phyloP scores from a whole-genome alignment of 257 asterid species.

The Nicotiana noctiflora region DNA sequence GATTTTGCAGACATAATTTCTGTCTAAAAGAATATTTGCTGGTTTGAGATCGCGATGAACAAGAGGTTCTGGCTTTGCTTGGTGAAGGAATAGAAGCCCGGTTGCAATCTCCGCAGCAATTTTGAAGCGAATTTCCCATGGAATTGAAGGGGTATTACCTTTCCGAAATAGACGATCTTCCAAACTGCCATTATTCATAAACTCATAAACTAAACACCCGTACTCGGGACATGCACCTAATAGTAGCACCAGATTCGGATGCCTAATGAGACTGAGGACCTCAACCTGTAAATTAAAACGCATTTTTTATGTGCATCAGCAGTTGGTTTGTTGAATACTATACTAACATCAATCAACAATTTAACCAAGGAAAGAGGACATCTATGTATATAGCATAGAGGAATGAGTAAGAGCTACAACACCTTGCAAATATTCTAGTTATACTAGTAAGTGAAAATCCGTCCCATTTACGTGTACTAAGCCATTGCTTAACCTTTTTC shows the following conservation, averaged over 20 bases:
- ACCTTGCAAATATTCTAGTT: background rate
- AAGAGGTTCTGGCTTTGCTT: constrained; percentile 73
- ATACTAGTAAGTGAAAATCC: background rate
- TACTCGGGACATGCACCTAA: constrained; percentile 81
- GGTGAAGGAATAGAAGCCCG: constrained; percentile 72
- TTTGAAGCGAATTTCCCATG: constrained; percentile 70
- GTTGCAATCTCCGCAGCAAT: constrained; percentile 68
- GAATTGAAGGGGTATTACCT: constrained; percentile 66
- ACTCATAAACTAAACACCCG: constrained; percentile 81
- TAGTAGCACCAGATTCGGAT: constrained; percentile 81
- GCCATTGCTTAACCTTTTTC: background rate
- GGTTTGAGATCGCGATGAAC: constrained; percentile 88
- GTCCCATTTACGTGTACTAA: background rate
- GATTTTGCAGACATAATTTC: constrained; percentile 58
- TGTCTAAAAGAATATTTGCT: constrained; percentile 62
- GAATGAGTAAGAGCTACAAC: background rate
- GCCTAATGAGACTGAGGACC: constrained; percentile 64
- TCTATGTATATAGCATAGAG: background rate
- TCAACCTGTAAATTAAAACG: constrained; percentile 37
- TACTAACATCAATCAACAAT: background rate
- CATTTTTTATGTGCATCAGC: background rate
- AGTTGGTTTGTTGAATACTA: background rate
- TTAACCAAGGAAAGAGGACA: background rate
- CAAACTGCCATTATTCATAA: constrained; percentile 68
- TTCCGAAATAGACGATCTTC: constrained; percentile 66